phyloP scores from a whole-genome alignment of 78 protist species.

The Reticulomyxa filosa region DNA sequence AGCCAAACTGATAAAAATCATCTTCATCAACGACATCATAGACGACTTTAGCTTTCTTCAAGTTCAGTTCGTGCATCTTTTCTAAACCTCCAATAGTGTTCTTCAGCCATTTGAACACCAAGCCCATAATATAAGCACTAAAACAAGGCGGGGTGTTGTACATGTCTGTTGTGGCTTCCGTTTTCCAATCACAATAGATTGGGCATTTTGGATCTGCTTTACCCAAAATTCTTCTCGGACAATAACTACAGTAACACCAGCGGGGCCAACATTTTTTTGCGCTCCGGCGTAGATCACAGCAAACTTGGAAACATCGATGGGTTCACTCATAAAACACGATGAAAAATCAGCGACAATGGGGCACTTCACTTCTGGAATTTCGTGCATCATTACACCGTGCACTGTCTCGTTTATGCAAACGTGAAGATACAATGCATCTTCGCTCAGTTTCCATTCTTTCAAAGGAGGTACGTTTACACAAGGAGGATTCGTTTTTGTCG shows the following conservation, averaged over 20 bases:
- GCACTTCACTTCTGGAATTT: not conserved
- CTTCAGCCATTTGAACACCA: no score
- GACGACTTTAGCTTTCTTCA: no score
- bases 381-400: slow-evolving; percentile 50
- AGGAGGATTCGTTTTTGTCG: slow-evolving; percentile 11
- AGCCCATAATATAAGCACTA: no score
- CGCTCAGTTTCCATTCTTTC: slow-evolving; percentile 28
- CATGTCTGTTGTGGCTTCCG: no score
- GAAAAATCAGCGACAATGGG: slow-evolving; percentile 75
- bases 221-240: slow-evolving; percentile 7
- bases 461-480: slow-evolving; percentile 10
- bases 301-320: slow-evolving; percentile 68
- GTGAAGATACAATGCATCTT: slow-evolving; percentile 55
- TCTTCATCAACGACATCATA: no score
- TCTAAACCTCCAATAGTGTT: no score
- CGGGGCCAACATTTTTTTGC: slow-evolving; percentile 83
- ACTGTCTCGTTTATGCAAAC: slow-evolving; percentile 81
- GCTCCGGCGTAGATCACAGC: slow-evolving; percentile 82
- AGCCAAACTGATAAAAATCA: no score
- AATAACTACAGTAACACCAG: slow-evolving; percentile 72
- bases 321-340: slow-evolving; percentile 58
- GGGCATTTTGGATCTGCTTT: no score
- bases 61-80: no score
- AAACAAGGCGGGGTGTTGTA: no score
- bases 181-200: no score